Evolutionary conservation across 352 stramenopile genomes (phyloP), one percentile per base, ranked within the genome.

Genomic region (Phytophthora pluvialis): DNA sequence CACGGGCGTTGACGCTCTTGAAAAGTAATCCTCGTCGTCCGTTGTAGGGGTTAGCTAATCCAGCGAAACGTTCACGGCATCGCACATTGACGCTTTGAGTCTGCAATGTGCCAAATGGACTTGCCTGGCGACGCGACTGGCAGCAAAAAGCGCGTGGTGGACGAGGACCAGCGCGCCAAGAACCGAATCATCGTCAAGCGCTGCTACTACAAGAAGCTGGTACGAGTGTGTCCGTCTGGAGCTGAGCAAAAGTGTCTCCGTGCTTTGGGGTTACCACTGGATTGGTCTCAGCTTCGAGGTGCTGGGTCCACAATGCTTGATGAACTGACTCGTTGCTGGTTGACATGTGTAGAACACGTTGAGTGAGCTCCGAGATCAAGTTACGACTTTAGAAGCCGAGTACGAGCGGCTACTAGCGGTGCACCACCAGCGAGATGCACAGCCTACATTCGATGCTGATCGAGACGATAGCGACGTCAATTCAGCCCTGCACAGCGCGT

Each of bases 121-220:
- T 42, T 48, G 11, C 13, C 29, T n/a, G 49, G 33, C 13, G 31
- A 40, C 44, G 12, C 35, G 13, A 40, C 33, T 32, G 38, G 26
- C 25, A 28, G 44, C 21, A 66, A 61, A 53, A 58, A 63, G 18
- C 56, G 49, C 31, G 29, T 49, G 21, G 51, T 73, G 25, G 62
- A 81, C 40, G 64, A 73, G 11, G 66, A 78, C 4, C 69, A 81
- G 26, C 78, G 67, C 21, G 69, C 74, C 26, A 83, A 81, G 61
- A 78, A 88, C 55, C 80, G 81, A 45, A 72, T 88, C 32, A 77
- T 86, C 44, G 81, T 87, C 72, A 86, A 88, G 57, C 73, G 78
- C 35, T 88, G 79, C 64, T 91, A 91, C 76, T 91, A 91, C 73
- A 83, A 84, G 63, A 87, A 88, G 29, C 57, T 85, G 40, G 81